Evolutionary conservation across 768 basidiomycete species (phyloP), one percentile per base, ranked within the genome.

Genomic region (Cystobasidium onofrii): DNA sequence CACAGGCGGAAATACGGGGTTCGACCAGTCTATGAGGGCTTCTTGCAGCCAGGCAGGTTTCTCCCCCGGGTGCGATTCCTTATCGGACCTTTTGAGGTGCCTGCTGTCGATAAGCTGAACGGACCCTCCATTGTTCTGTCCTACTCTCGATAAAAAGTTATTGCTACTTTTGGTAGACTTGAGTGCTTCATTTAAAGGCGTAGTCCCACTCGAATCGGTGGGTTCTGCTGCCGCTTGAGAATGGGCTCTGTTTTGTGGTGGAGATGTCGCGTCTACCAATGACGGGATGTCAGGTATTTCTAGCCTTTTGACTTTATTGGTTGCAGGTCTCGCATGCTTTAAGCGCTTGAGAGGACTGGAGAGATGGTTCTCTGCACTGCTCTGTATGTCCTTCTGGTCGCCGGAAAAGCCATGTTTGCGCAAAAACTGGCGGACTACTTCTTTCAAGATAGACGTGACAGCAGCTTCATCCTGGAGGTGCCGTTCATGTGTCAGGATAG

Each of bases 1-100:
- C 23, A 82, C 78, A 25, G 83, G 76, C 27, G 83, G 79, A 78
- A 88, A 91, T 33, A 85, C 74, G 18, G 80, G 80, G 70, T 81
- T 81, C 12, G 73, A 23, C 79, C 79, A 81, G 25, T 31, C 69
- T 7, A 15, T 36, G 13, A 71, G n/a, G 44, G 23, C 57, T 36
- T 76, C 39, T 74, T 74, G 64, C 61, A 76, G 70, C 69, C 69
- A 71, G 3, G 50, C 69, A 34, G 69, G 69, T 18, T 17, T 64
- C 20, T 75, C 74, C 74, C 10, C 43, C 31, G 39, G 33, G 6
- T 27, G 25, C 6, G 27, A 29, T 6, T 12, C 13, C 20, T 27
- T 4, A 29, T 60, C 57, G 29, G 57, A 60, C 15, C 57, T 27
- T 23, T 25, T 60, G 6, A 60, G 57, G 20, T 27, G 3, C 33